These are phyloP conservation scores for Suhomyces faveliae DNA, from an alignment of 805 yeast genomes.

Conservation along the genomic window DNA sequence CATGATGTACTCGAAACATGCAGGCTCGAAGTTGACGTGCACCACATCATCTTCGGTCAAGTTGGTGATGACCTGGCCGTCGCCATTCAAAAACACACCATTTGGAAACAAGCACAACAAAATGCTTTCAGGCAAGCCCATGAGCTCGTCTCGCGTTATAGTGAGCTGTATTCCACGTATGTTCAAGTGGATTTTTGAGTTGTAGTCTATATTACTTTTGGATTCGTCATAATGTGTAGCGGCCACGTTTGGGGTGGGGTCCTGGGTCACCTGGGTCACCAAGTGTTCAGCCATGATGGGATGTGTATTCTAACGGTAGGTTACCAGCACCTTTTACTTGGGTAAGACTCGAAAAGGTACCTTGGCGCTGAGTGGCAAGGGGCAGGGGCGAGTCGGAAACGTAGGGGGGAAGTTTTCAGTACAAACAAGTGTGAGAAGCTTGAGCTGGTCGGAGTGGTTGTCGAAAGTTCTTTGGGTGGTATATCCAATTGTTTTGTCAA, in stretches of 20 bases:
- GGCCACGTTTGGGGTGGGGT: conserved; percentile 24
- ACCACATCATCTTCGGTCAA: conserved; percentile 79
- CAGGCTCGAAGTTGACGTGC: conserved; percentile 81
- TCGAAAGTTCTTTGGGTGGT: too few relatives aligned
- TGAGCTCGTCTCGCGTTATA: conserved; percentile 82
- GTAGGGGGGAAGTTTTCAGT: too few relatives aligned
- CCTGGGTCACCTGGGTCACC: conserved; percentile 70
- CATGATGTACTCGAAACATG: conserved; percentile 81
- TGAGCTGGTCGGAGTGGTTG: too few relatives aligned
- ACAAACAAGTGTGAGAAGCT: too few relatives aligned
- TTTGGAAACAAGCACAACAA: conserved; percentile 84
- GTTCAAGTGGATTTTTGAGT: conserved; percentile 71
- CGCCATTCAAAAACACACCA: conserved; percentile 77
- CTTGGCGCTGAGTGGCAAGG: background rate
- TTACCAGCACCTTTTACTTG: conserved; percentile 19
- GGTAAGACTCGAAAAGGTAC: background rate
- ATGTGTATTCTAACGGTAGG: conserved; percentile 5
- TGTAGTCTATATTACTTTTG: conserved; percentile 46
- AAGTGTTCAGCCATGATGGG: conserved; percentile 45
- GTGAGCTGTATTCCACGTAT: conserved; percentile 73
- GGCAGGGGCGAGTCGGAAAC: background rate
- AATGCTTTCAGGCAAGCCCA: conserved; percentile 89
- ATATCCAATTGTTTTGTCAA: too few relatives aligned
- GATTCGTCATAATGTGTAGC: conserved; percentile 26
- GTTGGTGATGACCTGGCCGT: conserved; percentile 76